Base-by-base conservation (phyloP, 208 protist species). In the Leishmania major region DNA sequence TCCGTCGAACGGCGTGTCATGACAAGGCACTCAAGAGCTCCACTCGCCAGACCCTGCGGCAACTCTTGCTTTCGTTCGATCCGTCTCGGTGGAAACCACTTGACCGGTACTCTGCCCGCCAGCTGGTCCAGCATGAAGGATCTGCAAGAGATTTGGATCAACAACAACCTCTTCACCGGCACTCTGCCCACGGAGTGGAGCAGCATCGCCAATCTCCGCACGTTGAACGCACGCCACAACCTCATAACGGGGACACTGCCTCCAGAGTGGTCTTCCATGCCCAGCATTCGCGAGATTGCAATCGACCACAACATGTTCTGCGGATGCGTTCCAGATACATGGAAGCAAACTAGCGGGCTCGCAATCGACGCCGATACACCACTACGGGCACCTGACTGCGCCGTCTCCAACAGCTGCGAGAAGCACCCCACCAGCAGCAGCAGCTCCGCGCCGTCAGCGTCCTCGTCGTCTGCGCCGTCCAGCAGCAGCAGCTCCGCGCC, bases 181-280 rank as follows among this genome's bases (percentile, higher is more conserved):
- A 73, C 76, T 2, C 47, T 79, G 17, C 76, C 76, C 19, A 6
- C 76, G 40, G 51, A 55, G 40, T 77, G 73, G 73, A 64, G 73
- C 73, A 43, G 4, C 31, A 35, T 77, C 6, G 7, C 28, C 0
- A n/a, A 77, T 13, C 49, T 77, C 15, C 43, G 57, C 45, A 6
- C 3, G 0, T 6, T 57, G 1, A 51, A 72, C 62, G 60, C 13
- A n/a, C 59, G 59, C 28, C 0, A 35, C 59, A 64, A 64, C 28
- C 59, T 64, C 19, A 59, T 70, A n/a, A 70, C 13, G 0, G 64
- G 64, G 0, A 70, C 64, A 43, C 35, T 70, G 11, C 64, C 64
- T 0, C 15, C 64, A 3, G 35, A 45, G 64, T 70, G 64, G 64
- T 13, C 64, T 25, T 70, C 64, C 2, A 11, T 70, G 35, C 6